phyloP scores from a whole-genome alignment of 345 rosid genomes.

The Populus pruinosa region DNA sequence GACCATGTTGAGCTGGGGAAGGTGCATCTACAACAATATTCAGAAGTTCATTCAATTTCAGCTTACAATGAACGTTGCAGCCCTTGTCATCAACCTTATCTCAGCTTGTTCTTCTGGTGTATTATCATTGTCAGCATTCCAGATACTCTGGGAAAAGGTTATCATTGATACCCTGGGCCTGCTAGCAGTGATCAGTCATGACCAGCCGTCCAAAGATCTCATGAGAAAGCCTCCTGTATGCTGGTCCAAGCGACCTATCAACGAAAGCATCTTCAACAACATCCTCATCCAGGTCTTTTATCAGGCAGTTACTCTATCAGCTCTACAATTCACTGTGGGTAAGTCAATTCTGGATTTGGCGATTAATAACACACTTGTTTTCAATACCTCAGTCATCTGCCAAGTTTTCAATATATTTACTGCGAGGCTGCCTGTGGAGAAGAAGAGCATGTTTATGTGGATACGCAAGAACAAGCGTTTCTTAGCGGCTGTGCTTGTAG shows the following conservation, averaged over 20 bases:
- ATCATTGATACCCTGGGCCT: constrained; percentile 90
- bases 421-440: constrained; percentile 58
- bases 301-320: constrained; percentile 57
- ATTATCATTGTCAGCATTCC: constrained; percentile 82
- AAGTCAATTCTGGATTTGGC: constrained; percentile 47
- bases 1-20: no score
- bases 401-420: constrained; percentile 79
- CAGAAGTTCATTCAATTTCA: no score
- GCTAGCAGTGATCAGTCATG: constrained; percentile 65
- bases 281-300: not conserved
- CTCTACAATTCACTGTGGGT: constrained; percentile 50
- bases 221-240: constrained; percentile 57
- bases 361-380: constrained; percentile 66
- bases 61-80: no score
- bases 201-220: constrained; percentile 70
- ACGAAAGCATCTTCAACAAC: constrained; percentile 13
- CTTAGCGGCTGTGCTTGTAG: constrained; percentile 44
- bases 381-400: constrained; percentile 82
- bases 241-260: constrained; percentile 24
- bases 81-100: no score
- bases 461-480: constrained; percentile 63
- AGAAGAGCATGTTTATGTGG: constrained; percentile 61
- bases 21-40: no score
- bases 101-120: constrained; percentile 58
- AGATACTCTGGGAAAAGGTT: constrained; percentile 87